These are phyloP conservation scores for Globisporangium middletonii DNA, from an alignment of 352 stramenopile species.

Conservation along the genomic window DNA sequence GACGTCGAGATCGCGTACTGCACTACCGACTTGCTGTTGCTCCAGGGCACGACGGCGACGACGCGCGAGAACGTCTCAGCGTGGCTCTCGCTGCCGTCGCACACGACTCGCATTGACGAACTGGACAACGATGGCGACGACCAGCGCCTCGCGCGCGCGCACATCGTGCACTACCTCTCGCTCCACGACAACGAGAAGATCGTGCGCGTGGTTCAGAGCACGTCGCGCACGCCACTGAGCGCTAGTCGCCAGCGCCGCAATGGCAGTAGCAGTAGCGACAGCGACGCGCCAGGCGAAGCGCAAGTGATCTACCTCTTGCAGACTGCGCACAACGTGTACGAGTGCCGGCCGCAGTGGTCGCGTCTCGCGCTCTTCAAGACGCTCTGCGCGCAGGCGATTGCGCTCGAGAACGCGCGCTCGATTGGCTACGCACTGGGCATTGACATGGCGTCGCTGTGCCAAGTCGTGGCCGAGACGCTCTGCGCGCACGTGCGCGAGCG, in stretches of 20 bases:
- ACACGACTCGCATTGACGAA: slow-evolving; percentile 20
- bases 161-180: slow-evolving; percentile 76
- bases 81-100: slow-evolving; percentile 78
- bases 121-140: slow-evolving; percentile 40
- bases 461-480: slow-evolving; percentile 78
- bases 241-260: not conserved
- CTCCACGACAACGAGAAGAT: slow-evolving; percentile 74
- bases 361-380: slow-evolving; percentile 75
- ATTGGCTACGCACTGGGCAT: slow-evolving; percentile 84
- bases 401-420: slow-evolving; percentile 61
- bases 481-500: slow-evolving; percentile 32
- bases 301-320: slow-evolving; percentile 80
- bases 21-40: slow-evolving; percentile 77
- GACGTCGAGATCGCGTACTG: slow-evolving; percentile 73
- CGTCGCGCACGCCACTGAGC: slow-evolving; percentile 17
- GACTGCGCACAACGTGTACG: slow-evolving; percentile 79
- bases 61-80: slow-evolving; percentile 44
- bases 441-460: slow-evolving; percentile 83
- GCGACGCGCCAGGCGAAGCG: slow-evolving; percentile 22
- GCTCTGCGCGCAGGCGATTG: slow-evolving; percentile 45
- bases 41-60: slow-evolving; percentile 43
- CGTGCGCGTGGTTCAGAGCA: slow-evolving; percentile 63
- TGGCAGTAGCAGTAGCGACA: slow-evolving; percentile 12
- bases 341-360: slow-evolving; percentile 82
- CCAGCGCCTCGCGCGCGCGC: slow-evolving; percentile 29